Percentiles rank a stretch among this genome's conserved stretches.
Conservation (phyloP, 2,329 filamentous ascomycete species). For the Triangularia setosa region DNA sequence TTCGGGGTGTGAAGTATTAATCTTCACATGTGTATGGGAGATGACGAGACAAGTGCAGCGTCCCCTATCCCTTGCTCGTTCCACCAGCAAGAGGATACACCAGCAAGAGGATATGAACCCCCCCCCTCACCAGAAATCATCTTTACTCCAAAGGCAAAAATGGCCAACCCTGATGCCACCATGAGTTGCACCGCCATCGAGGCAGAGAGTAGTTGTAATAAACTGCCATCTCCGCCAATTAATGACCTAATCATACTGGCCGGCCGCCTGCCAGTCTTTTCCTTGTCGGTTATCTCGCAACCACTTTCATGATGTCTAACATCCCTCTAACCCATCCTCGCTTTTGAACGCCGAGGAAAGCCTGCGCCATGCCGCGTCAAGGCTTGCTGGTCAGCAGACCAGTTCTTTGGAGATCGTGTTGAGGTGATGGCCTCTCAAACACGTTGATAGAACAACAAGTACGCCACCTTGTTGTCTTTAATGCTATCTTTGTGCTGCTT, state of each 20-base stretch:
- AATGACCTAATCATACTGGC: not conserved
- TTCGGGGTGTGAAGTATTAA: not conserved
- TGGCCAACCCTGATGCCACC: not conserved
- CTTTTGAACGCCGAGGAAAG: not conserved
- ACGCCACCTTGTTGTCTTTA: constrained; percentile 95
- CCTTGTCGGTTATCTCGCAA: not conserved
- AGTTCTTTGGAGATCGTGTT: not conserved
- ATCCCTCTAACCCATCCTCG: not conserved
- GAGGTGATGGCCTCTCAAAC: constrained; percentile 40
- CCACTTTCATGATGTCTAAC: not conserved
- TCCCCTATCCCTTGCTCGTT: not conserved
- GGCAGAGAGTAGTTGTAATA: not conserved
- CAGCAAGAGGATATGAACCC: not conserved
- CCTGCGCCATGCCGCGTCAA: not conserved
- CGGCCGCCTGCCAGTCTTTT: not conserved
- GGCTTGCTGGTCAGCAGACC: not conserved
- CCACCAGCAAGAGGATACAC: not conserved
- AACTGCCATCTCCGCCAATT: not conserved
- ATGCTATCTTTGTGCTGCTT: constrained; percentile 60
- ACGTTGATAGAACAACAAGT: constrained; percentile 91
- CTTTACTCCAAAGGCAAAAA: not conserved
- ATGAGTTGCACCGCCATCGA: not conserved
- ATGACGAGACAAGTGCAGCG: not conserved
- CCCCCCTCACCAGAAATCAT: not conserved
- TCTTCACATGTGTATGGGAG: not conserved